Evolutionary conservation across 441 rosid species (phyloP).

Genomic region (Isatis lusitanica): DNA sequence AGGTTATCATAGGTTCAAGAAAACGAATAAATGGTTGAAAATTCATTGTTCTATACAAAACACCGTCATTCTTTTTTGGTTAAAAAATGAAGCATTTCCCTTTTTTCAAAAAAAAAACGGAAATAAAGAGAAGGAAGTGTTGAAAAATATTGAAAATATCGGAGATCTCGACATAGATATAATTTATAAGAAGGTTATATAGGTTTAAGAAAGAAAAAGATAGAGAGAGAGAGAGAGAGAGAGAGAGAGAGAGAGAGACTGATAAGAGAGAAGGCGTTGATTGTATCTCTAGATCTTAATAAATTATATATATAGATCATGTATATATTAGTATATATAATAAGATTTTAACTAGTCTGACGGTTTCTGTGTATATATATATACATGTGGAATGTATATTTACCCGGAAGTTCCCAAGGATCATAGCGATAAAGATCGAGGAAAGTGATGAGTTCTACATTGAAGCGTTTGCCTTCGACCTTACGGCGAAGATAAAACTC

Average conservation of each 20-base stretch:
- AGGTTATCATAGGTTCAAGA: background rate
- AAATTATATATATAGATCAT: background rate
- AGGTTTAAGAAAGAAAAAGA: constrained; percentile 9
- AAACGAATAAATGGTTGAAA: background rate
- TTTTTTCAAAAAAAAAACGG: background rate
- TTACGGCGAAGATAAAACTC: constrained; percentile 99
- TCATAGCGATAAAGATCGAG: constrained; percentile 98
- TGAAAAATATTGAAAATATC: background rate
- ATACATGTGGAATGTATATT: constrained; percentile 27
- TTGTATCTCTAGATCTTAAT: constrained; percentile 12
- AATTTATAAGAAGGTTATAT: background rate
- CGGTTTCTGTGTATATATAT: background rate
- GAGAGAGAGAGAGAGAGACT: constrained; percentile 3
- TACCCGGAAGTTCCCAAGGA: constrained; percentile 99
- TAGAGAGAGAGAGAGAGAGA: constrained; percentile 8
- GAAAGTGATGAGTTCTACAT: constrained; percentile 95
- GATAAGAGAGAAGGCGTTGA: background rate
- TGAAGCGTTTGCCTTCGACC: constrained; percentile 99
- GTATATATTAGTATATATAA: background rate
- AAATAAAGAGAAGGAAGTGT: constrained; percentile 1
- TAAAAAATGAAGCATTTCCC: background rate
- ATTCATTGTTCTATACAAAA: background rate
- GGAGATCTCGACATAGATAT: background rate
- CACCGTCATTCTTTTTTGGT: background rate
- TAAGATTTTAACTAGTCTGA: background rate